These are phyloP conservation scores for Zygosaccharomyces kombuchaensis DNA, from an alignment of 805 yeast genomes.

Conservation along the genomic window DNA sequence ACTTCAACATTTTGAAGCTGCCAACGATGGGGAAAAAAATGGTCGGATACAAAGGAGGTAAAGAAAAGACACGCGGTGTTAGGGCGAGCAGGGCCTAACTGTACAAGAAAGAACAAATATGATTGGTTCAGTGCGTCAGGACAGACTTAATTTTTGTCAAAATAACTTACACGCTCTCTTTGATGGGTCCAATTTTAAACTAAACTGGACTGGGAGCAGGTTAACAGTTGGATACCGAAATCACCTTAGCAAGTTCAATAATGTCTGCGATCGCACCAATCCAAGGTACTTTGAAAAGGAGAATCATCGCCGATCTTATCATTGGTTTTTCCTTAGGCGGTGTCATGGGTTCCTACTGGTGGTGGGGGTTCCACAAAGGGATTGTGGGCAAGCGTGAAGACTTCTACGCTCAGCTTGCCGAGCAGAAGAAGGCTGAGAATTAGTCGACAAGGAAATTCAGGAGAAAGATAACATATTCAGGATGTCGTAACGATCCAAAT, in stretches of 20 bases:
- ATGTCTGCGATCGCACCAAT: conserved; percentile 70
- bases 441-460: background rate
- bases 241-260: background rate
- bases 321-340: conserved; percentile 64
- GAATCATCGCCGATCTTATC: conserved; percentile 71
- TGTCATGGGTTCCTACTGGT: conserved; percentile 68
- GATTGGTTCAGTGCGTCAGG: conserved; percentile 9
- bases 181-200: background rate
- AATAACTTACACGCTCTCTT: background rate
- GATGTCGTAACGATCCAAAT: conserved; percentile 1
- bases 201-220: background rate
- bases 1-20: background rate
- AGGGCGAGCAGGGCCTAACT: conserved; percentile 6
- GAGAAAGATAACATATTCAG: conserved; percentile 5
- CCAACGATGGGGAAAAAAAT: conserved; percentile 7
- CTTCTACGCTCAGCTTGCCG: conserved; percentile 75
- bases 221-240: background rate
- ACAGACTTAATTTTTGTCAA: background rate
- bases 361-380: conserved; percentile 80
- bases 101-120: conserved; percentile 12
- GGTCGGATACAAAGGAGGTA: background rate
- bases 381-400: conserved; percentile 72
- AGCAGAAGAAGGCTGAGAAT: conserved; percentile 49
- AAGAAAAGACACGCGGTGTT: conserved; percentile 9
- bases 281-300: conserved; percentile 76